Base-by-base conservation (phyloP, 208 protist species). In the Leishmania arabica region DNA sequence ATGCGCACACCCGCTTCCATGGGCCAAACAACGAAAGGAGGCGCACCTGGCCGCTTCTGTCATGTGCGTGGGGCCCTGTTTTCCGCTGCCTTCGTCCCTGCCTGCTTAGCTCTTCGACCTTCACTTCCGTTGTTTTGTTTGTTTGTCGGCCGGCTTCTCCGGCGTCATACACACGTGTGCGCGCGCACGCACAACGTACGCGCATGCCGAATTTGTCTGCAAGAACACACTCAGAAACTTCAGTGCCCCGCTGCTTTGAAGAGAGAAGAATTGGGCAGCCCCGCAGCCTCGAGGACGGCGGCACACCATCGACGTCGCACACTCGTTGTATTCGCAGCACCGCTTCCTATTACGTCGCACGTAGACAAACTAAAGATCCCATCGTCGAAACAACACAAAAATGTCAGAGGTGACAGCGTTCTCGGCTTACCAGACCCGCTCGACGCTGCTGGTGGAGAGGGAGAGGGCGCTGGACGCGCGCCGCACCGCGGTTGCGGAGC, bases 351-450 rank as follows among this genome's bases (percentile, higher is more conserved):
- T 54, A 21, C 51, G 17, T 54, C 51, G 17, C 51, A 31, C 58
- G 27, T 64, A 64, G n/a, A 64, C 19, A 64, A 62, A 24, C 19
- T 9, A 19, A 27, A 70, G 1, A 0, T 6, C 21, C 40, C 7
- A 5, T 70, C 15, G 17, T 24, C 6, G 37, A 42, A 17, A 54
- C 7, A 37, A 37, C 27, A 17, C 8, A 40, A 24, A 8, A 19
- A 90, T 90, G 86, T 69, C 87, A 3, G 89, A 94, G 70, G 81
- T 93, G 51, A 82, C 80, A 21, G 88, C 89, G 1, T 95, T 95
- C 76, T 89, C 88, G 8, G 88, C 94, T 4, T 91, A 93, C 65
- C 94, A 95, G 66, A 86, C 92, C 0, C 88, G 91, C 65, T 91
- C 89, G 4, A 89, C 90, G 37, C 62, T 94, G 21, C n/a, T 92